Percentiles rank a stretch among this genome's conserved stretches.
phyloP scores from a whole-genome alignment of 2,329 filamentous ascomycete genomes.

The Tolypocladium sp. region DNA sequence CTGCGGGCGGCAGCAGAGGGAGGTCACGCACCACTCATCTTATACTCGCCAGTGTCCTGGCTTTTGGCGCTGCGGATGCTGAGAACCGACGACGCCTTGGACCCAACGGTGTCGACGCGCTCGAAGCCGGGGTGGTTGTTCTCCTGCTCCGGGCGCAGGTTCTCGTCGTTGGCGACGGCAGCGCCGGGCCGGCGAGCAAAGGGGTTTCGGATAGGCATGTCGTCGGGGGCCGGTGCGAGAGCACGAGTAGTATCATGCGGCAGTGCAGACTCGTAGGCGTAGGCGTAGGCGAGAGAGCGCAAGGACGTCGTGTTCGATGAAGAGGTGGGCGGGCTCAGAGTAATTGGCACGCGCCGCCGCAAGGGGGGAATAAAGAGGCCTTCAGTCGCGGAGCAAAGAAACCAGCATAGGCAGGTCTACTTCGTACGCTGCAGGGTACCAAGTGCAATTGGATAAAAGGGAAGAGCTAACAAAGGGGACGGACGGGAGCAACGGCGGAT shows the following conservation, averaged over 20 bases:
- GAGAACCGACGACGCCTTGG: constrained; percentile 51
- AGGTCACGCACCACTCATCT: constrained; percentile 61
- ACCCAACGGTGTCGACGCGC: constrained; percentile 52
- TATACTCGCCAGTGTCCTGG: constrained; percentile 63
- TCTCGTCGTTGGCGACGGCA: constrained; percentile 41
- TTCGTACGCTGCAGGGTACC: not conserved
- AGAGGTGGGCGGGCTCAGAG: not conserved
- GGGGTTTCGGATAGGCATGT: constrained; percentile 66
- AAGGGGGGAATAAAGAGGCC: not conserved
- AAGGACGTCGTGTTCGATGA: not conserved
- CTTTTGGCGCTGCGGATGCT: constrained; percentile 53
- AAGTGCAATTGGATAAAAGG: not conserved
- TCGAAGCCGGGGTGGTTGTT: constrained; percentile 38
- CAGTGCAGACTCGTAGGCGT: not conserved
- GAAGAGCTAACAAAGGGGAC: not conserved
- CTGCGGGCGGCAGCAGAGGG: not conserved
- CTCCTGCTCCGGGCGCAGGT: constrained; percentile 32
- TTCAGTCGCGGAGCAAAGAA: not conserved
- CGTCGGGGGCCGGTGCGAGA: constrained; percentile 6
- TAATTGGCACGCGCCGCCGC: not conserved
- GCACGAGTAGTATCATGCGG: not conserved
- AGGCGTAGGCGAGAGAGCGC: not conserved
- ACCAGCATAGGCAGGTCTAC: not conserved
- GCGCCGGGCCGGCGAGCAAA: constrained; percentile 52
- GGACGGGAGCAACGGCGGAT: not conserved